Evolutionary conservation across 495 filamentous ascomycete genomes (phyloP).

Genomic region (Lepidopterella palustris): DNA sequence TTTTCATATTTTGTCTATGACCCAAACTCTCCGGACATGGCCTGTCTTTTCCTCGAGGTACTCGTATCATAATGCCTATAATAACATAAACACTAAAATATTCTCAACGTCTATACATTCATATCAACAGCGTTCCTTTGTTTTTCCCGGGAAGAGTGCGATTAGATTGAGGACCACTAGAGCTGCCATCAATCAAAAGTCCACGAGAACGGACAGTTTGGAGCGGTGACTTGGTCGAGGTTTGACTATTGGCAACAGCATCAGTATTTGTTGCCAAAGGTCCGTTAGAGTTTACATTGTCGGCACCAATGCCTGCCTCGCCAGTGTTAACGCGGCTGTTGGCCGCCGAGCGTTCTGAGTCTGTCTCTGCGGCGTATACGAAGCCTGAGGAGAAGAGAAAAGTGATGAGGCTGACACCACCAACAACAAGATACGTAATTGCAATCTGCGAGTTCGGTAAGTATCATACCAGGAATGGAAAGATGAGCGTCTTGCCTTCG

Average conservation of each 20-base stretch:
- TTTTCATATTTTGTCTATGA: too few relatives aligned
- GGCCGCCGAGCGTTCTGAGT: conserved; percentile 12
- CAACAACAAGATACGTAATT: conserved; percentile 17
- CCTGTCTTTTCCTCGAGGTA: too few relatives aligned
- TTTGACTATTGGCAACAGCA: background rate
- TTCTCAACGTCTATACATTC: background rate
- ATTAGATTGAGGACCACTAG: background rate
- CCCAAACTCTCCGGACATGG: too few relatives aligned
- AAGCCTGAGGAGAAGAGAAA: conserved; percentile 17
- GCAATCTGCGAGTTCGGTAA: conserved; percentile 7
- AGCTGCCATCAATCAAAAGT: background rate
- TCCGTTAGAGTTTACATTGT: background rate
- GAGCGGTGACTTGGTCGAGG: background rate
- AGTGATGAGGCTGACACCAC: conserved; percentile 12
- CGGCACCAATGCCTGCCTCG: background rate
- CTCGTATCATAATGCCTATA: too few relatives aligned
- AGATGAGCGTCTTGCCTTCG: conserved; percentile 2
- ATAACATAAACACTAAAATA: too few relatives aligned
- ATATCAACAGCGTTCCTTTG: background rate
- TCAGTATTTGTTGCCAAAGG: background rate
- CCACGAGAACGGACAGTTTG: background rate
- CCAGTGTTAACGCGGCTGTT: background rate
- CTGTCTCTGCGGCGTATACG: conserved; percentile 21
- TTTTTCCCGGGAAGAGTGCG: background rate
- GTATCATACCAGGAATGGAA: background rate